These are phyloP conservation scores for Pseudogymnoascus sp. DNA, from an alignment of 2,329 filamentous ascomycete species.

Conservation along the genomic window DNA sequence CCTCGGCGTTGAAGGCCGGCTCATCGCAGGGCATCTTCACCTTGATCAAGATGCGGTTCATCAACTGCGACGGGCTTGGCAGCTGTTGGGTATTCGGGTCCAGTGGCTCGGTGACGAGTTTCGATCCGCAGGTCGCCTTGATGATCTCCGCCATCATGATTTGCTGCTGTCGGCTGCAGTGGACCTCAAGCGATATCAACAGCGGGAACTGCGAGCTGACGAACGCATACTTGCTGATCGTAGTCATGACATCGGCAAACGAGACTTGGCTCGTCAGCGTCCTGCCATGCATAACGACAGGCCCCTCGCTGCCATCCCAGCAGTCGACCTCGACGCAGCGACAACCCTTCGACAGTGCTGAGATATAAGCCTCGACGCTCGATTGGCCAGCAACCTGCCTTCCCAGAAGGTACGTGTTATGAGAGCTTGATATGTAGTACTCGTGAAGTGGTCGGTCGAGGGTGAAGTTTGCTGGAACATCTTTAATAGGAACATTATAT, in stretches of 20 bases:
- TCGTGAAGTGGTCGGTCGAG: constrained; percentile 86
- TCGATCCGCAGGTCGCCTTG: constrained; percentile 73
- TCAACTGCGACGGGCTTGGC: constrained; percentile 80
- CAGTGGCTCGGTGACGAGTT: constrained; percentile 69
- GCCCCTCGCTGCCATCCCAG: constrained; percentile 89
- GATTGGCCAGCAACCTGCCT: constrained; percentile 85
- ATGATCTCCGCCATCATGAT: constrained; percentile 84
- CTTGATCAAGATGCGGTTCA: constrained; percentile 81
- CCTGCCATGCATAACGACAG: constrained; percentile 83
- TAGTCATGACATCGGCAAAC: constrained; percentile 85
- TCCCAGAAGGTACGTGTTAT: constrained; percentile 94
- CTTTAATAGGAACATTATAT: constrained; percentile 61
- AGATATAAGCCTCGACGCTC: constrained; percentile 92
- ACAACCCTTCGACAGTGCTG: constrained; percentile 78
- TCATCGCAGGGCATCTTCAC: constrained; percentile 65
- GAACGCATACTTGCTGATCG: constrained; percentile 93
- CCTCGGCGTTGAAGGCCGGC: constrained; percentile 37
- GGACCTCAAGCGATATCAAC: constrained; percentile 92
- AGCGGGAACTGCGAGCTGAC: constrained; percentile 78
- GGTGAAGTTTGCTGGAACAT: constrained; percentile 51
- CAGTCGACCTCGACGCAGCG: constrained; percentile 96
- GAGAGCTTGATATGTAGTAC: constrained; percentile 96
- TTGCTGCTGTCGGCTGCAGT: constrained; percentile 80
- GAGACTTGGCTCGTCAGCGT: constrained; percentile 83
- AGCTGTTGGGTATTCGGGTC: constrained; percentile 61